Percentiles rank a stretch among this genome's conserved stretches.
These are phyloP conservation scores for Desmodesmus armatus DNA, from an alignment of 139 green algal species.

Conservation along the genomic window DNA sequence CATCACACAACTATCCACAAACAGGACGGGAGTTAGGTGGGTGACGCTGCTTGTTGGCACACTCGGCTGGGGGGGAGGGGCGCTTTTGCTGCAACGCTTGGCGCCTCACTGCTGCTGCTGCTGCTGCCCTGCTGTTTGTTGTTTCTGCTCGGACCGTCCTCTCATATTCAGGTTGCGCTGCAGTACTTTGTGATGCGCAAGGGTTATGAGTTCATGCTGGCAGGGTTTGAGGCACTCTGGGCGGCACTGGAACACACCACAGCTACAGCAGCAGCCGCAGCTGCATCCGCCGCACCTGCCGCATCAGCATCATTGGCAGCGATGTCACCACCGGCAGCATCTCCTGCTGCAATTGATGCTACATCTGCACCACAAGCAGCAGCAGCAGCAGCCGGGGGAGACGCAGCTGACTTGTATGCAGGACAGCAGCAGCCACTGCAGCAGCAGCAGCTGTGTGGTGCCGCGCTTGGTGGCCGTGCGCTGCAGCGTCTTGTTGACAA, in stretches of 20 bases:
- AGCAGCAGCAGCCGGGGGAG: neutral
- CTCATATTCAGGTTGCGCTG: neutral
- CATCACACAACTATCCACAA: too few relatives aligned
- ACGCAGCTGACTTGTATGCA: neutral
- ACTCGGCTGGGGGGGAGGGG: neutral
- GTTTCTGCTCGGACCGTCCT: too few relatives aligned
- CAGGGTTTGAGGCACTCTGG: constrained; percentile 13
- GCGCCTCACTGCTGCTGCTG: neutral
- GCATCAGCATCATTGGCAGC: neutral
- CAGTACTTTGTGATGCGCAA: constrained; percentile 6
- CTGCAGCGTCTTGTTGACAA: constrained; percentile 24
- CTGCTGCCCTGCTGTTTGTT: too few relatives aligned
- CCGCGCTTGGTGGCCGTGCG: neutral
- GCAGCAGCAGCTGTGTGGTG: neutral
- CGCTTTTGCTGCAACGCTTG: too few relatives aligned
- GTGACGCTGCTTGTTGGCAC: neutral
- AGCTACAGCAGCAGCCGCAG: constrained; percentile 2
- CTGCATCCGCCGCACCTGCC: neutral
- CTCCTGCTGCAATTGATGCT: neutral
- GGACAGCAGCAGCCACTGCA: neutral
- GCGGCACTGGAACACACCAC: neutral
- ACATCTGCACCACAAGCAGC: neutral
- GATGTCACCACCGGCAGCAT: neutral
- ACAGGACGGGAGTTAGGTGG: neutral
- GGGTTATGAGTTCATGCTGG: constrained; percentile 31